Conservation (phyloP, 345 rosid species). For the Firmiana major region DNA sequence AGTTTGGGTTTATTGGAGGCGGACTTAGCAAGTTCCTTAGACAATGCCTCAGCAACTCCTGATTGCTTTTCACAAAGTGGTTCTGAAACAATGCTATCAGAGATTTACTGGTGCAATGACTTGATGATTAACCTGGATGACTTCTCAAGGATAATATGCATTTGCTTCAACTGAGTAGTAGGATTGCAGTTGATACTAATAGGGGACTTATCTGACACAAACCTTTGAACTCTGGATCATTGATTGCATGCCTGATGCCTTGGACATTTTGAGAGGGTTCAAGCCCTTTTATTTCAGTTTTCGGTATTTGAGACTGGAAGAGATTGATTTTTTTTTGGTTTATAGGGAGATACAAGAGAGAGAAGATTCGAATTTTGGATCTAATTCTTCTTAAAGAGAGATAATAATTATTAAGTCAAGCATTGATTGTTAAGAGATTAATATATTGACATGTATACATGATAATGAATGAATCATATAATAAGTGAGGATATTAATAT, state of each 20-base stretch:
- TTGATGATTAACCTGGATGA: slow-evolving; percentile 63
- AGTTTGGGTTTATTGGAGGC: slow-evolving; percentile 59
- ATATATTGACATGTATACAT: too few species aligned
- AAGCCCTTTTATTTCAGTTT: not conserved
- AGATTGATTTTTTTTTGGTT: too few species aligned
- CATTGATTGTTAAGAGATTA: too few species aligned
- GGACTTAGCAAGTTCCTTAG: slow-evolving; percentile 57
- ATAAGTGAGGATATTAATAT: too few species aligned
- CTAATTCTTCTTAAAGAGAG: too few species aligned
- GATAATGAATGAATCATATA: too few species aligned
- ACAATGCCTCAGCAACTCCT: slow-evolving; percentile 38
- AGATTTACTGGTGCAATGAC: slow-evolving; percentile 47
- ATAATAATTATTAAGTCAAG: too few species aligned
- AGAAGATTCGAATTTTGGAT: too few species aligned
- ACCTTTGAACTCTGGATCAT: not conserved
- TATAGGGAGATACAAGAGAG: too few species aligned
- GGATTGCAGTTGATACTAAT: not conserved
- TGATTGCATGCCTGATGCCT: not conserved
- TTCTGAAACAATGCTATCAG: slow-evolving; percentile 30
- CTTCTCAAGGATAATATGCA: not conserved
- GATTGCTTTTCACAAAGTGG: slow-evolving; percentile 26
- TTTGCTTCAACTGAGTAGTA: not conserved
- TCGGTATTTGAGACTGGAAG: too few species aligned
- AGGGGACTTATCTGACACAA: not conserved
- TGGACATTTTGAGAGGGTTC: not conserved